Conservation (phyloP, 306 rosid species). For the Vicia faba region DNA sequence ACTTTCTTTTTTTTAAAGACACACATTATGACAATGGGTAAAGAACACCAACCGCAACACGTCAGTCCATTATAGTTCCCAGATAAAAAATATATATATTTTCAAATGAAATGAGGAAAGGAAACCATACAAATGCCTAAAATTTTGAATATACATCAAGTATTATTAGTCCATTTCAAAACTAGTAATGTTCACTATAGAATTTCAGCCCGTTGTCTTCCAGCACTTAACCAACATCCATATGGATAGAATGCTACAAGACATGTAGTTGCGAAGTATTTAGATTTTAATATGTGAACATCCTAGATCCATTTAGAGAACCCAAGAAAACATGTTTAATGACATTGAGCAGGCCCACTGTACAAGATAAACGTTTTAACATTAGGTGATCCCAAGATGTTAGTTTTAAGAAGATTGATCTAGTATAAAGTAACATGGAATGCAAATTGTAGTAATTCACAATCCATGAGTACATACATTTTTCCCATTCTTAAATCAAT, state of each 20-base stretch:
- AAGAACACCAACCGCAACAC: conserved; percentile 10
- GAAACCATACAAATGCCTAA: conserved; percentile 11
- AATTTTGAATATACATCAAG: conserved; percentile 15
- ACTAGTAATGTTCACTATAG: conserved; percentile 19
- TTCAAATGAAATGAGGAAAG: conserved; percentile 24
- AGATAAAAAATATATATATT: neutral
- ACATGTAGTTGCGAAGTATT: conserved; percentile 29
- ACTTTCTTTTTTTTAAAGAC: conserved; percentile 9
- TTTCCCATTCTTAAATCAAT: neutral
- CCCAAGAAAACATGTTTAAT: conserved; percentile 25
- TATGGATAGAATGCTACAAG: conserved; percentile 11
- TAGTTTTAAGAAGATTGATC: no score
- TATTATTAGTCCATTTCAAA: conserved; percentile 20
- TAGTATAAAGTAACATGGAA: neutral
- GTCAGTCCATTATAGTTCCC: conserved; percentile 10
- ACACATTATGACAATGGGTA: neutral
- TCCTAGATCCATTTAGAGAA: conserved; percentile 21
- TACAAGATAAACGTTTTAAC: no score
- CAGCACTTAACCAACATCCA: conserved; percentile 11
- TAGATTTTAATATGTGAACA: conserved; percentile 24
- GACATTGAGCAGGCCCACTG: neutral
- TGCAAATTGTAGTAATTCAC: conserved; percentile 26
- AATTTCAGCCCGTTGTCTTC: conserved; percentile 22
- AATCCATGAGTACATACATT: conserved; percentile 18
- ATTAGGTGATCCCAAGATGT: no score